Evolutionary conservation across 495 filamentous ascomycete genomes (phyloP).

Genomic region (Penicillium ucsense): DNA sequence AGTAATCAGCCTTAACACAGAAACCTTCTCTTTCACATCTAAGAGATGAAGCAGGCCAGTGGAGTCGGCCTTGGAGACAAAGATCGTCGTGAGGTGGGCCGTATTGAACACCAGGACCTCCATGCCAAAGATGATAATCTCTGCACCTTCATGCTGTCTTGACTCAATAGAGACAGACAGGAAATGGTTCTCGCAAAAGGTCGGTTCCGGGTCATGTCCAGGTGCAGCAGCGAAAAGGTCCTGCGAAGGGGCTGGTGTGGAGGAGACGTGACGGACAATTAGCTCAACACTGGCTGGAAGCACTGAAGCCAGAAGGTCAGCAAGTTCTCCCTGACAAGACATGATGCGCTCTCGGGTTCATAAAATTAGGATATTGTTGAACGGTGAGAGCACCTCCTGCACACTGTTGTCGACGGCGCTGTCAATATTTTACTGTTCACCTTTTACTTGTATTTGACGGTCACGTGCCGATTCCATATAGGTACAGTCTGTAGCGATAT

Average conservation of each 20-base stretch:
- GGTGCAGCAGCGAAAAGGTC: slow-evolving; percentile 76
- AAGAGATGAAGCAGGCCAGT: slow-evolving; percentile 74
- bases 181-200: slow-evolving; percentile 85
- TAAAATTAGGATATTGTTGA: slow-evolving; percentile 11
- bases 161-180: slow-evolving; percentile 57
- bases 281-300: slow-evolving; percentile 64
- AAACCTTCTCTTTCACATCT: slow-evolving; percentile 50
- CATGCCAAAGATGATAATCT: slow-evolving; percentile 57
- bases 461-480: slow-evolving; percentile 14
- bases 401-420: slow-evolving; percentile 7
- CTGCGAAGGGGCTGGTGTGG: slow-evolving; percentile 60
- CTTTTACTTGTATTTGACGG: slow-evolving; percentile 6
- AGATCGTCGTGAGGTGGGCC: slow-evolving; percentile 70
- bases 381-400: too few species aligned
- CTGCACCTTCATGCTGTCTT: slow-evolving; percentile 21
- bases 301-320: slow-evolving; percentile 49
- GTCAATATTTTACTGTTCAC: background rate
- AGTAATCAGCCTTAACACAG: slow-evolving; percentile 61
- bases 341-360: slow-evolving; percentile 14
- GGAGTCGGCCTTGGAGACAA: slow-evolving; percentile 95
- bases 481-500: too few species aligned
- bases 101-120: slow-evolving; percentile 61
- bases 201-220: slow-evolving; percentile 54
- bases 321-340: slow-evolving; percentile 27
- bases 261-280: slow-evolving; percentile 78